Evolutionary conservation across 192 early-diverging fungal genomes (phyloP).

Genomic region (Lobosporangium transversale): DNA sequence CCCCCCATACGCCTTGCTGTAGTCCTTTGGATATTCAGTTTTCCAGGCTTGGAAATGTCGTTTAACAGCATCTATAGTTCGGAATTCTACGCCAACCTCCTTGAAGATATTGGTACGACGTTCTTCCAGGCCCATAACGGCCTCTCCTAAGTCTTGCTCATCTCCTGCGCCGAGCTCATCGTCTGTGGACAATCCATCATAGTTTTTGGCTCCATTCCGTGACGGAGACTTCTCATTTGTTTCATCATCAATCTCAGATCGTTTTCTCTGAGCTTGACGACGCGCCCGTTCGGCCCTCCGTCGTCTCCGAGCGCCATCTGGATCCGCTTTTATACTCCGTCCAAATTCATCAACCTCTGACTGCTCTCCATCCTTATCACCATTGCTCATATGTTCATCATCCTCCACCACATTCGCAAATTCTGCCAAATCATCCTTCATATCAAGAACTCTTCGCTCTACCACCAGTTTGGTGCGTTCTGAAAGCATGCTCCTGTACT

Average conservation of each 20-base stretch:
- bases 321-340: conserved; percentile 35
- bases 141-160: conserved; percentile 31
- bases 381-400: not conserved
- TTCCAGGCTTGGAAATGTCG: conserved; percentile 64
- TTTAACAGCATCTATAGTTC: conserved; percentile 55
- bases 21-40: conserved; percentile 60
- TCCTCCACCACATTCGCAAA: conserved; percentile 52
- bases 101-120: conserved; percentile 37
- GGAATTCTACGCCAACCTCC: conserved; percentile 62
- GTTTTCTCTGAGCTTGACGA: not conserved
- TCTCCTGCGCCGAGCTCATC: conserved; percentile 55
- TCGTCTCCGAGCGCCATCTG: conserved; percentile 27
- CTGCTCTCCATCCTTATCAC: not conserved
- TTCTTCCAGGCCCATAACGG: conserved; percentile 44
- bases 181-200: conserved; percentile 61
- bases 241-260: not conserved
- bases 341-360: conserved; percentile 59
- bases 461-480: conserved; percentile 41
- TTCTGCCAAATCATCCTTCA: conserved; percentile 54
- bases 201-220: conserved; percentile 6
- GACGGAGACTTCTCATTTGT: not conserved
- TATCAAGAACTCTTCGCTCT: conserved; percentile 47
- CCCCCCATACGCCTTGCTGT: conserved; percentile 65
- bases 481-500: conserved; percentile 49
- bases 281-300: conserved; percentile 40